Base-by-base conservation (phyloP, 2,329 filamentous ascomycete species). In the Laburnicola sp. region DNA sequence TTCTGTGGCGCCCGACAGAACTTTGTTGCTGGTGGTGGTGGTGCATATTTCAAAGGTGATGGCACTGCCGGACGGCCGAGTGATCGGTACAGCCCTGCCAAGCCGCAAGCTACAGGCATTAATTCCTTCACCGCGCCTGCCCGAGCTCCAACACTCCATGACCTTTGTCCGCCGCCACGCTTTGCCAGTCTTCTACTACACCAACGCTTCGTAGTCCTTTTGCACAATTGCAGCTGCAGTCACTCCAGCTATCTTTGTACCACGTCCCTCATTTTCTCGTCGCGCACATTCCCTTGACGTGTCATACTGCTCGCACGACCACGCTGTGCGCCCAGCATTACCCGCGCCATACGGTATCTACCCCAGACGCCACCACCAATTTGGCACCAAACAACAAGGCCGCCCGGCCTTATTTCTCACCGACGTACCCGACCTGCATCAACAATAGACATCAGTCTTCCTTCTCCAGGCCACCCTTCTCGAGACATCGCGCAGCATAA, bases 331-430 rank as follows among this genome's bases (percentile, higher is more conserved):
- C 22, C 21, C n/a, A 11, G 21, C 22, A 28, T 38, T 38, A 45
- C 26, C 34, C 34, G 34, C 34, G 16, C 16, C 16, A 1, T 16
- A 16, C 16, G 16, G 16, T 16, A 16, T 34, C 32, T 37, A 45
- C 43, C 43, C 43, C 43, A 37, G 43, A 45, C 43, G 43, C 43
- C 43, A 45, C 42, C 30, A 45, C 21, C 31, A 38, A 11, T 16
- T 16, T 16, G 16, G 16, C 25, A 25, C 45, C 36, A 28, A 21
- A 31, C 23, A 32, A 11, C 34, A 27, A 51, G 37, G 49, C 43
- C 30, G 11, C 22, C 38, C 34, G 32, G 38, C 37, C 43, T 39
- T 37, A 43, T 38, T 16, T 36, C 42, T 16, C 23, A 26, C 26
- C 50, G 16, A 16, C 28, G 3, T 8, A 26, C n/a, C 21, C 16